phyloP scores from a whole-genome alignment of 371 early-diverging fungal species.

The Mycotypha africana region DNA sequence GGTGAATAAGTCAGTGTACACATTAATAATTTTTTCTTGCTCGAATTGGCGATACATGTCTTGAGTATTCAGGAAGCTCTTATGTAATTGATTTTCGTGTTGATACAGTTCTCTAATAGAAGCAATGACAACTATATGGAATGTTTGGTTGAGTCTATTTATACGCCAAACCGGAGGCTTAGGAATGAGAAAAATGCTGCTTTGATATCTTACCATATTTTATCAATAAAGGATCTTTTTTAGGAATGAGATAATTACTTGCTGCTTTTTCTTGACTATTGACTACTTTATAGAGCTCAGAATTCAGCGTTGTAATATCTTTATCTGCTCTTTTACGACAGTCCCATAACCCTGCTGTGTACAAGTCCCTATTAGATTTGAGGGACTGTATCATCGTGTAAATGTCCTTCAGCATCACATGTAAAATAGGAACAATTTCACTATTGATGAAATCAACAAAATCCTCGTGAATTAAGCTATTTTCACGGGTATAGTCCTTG shows the following conservation, averaged over 20 bases:
- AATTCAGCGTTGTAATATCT: constrained; percentile 11
- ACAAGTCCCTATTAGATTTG: constrained; percentile 5
- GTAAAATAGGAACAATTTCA: constrained; percentile 13
- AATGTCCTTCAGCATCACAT: constrained; percentile 15
- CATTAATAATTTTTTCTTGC: constrained; percentile 17
- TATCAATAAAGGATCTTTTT: constrained; percentile 15
- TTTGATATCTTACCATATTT: constrained; percentile 14
- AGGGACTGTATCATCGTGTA: constrained; percentile 6
- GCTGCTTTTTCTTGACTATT: constrained; percentile 6
- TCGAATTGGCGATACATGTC: constrained; percentile 21
- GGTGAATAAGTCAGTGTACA: constrained; percentile 12
- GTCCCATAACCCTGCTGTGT: constrained; percentile 7
- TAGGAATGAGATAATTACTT: constrained; percentile 8
- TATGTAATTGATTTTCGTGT: constrained; percentile 15
- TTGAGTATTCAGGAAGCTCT: constrained; percentile 10
- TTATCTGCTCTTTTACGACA: constrained; percentile 16
- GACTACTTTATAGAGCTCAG: constrained; percentile 5
- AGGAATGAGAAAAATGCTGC: too few relatives aligned
- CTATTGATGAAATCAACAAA: constrained; percentile 21
- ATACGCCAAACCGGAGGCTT: too few relatives aligned
- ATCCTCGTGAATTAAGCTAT: constrained; percentile 19
- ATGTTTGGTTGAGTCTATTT: too few relatives aligned
- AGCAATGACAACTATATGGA: constrained; percentile 12
- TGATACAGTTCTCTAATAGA: constrained; percentile 9
- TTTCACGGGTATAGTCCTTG: constrained; percentile 16